Evolutionary conservation across 306 rosid species (phyloP), one percentile per base, ranked within the genome.

Genomic region (Crataegus laevigata): DNA sequence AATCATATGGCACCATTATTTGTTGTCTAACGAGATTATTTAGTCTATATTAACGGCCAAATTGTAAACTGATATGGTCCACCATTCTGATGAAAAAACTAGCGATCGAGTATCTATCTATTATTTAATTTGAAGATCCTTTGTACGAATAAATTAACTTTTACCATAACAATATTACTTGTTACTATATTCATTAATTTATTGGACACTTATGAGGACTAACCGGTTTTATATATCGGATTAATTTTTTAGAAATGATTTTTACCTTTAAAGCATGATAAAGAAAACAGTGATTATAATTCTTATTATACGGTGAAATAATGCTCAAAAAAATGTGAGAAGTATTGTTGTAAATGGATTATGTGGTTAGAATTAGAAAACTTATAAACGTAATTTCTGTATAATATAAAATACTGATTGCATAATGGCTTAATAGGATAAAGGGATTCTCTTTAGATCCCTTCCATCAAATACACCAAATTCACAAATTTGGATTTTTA

Each of bases 31-130:
- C 15, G 32, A 64, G 11, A 32, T 32, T 34, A 21, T 65, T 34
- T 65, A 65, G 50, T 34, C 69, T 21, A 34, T 34, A 65, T 65
- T 34, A 65, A 34, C 69, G 69, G 25, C 69, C 29, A 34, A 30
- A 19, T 65, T 65, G 18, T 9, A 21, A 34, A 65, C 15, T 34
- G 26, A 40, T 55, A 10, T 87, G 93, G 87, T 72, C 91, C 87
- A 40, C 77, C 30, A 80, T 81, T 75, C 28, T 21, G 42, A 62
- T 79, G 82, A 72, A 68, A 68, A 68, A 8, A 45, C 11, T 34
- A 29, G 67, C 32, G 66, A 43, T n/a, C 40, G 15, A 1, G 5
- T 40, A 8, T 47, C 59, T 57, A 47, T 36, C 15, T 34, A 0
- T 47, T 17, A 47, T 47, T 47, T 15, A 4, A 15, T 47, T 47